Base-by-base conservation (phyloP, 495 filamentous ascomycete species). In the Xylaria palmicola region DNA sequence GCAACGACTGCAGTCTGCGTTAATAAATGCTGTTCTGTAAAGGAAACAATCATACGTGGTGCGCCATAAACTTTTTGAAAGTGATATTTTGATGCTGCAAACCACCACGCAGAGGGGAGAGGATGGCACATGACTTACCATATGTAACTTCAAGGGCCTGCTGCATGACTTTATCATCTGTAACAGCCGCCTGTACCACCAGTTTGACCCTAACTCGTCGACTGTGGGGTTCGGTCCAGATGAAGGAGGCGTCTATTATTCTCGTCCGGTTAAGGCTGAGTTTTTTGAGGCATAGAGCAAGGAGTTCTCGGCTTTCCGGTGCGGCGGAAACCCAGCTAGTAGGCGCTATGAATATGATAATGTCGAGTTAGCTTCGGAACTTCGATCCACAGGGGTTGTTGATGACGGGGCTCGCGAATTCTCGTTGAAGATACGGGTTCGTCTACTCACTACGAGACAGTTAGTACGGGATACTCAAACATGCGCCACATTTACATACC, bases 191-290 rank as follows among this genome's bases (percentile, higher is more conserved):
- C 69, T 98, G 93, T 17, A 98, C 84, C 0, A 92, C 96, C 68
- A 98, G 89, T 76, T 96, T 95, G 63, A 98, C 86, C 70, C 90
- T 92, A 52, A 98, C 81, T 67, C 94, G 80, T 68, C 90, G 81
- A 50, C 90, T 95, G 79, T 98, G 94, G 6, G 94, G 94, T 75
- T 98, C 94, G 3, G 94, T 98, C 94, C 94, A 98, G 64, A 97
- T 91, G 71, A 98, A 98, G 67, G 85, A 89, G 36, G 94, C 94
- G 67, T 98, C 94, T 69, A 94, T 91, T 62, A 98, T 92, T 41
- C 94, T 81, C 56, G 95, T 90, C 77, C 91, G 94, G 66, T 84
- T 81, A 56, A 98, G 74, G 39, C 93, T 92, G 57, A 98, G 74
- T 67, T 89, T 90, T 68, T 89, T 83, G 55, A 98, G 76, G 77